These are phyloP conservation scores for Sporodiniella umbellata DNA, from an alignment of 371 early-diverging fungal genomes.

Conservation along the genomic window DNA sequence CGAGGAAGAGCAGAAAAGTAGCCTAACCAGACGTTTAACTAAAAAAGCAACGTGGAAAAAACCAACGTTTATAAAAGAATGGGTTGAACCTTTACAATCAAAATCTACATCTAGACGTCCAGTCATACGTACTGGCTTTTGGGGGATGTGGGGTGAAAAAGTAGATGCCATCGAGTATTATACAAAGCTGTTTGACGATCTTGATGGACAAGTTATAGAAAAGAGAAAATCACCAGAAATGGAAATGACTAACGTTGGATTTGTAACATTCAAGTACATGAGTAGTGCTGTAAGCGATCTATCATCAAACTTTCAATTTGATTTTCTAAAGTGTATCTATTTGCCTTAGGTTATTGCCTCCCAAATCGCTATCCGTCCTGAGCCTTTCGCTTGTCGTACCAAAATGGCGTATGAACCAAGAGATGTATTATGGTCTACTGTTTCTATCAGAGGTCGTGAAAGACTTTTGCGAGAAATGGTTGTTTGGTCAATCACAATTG, in stretches of 20 bases:
- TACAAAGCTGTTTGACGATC: conserved; percentile 31
- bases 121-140: conserved; percentile 25
- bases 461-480: conserved; percentile 42
- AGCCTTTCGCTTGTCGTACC: conserved; percentile 69
- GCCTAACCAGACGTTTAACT: neutral
- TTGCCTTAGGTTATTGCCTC: conserved; percentile 59
- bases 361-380: conserved; percentile 53
- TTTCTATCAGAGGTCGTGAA: conserved; percentile 49
- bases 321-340: neutral
- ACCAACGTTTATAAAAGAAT: conserved; percentile 10
- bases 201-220: conserved; percentile 30
- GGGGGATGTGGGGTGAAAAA: conserved; percentile 33
- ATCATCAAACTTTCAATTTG: neutral
- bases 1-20: neutral
- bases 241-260: conserved; percentile 40
- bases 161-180: conserved; percentile 48
- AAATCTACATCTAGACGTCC: conserved; percentile 18
- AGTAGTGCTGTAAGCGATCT: conserved; percentile 33
- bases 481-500: conserved; percentile 35
- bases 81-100: conserved; percentile 9
- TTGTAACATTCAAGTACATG: conserved; percentile 46
- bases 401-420: conserved; percentile 71
- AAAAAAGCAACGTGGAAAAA: conserved; percentile 19
- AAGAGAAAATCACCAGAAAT: conserved; percentile 22
- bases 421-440: conserved; percentile 66